Evolutionary conservation across 495 filamentous ascomycete genomes (phyloP), one percentile per base, ranked within the genome.

Genomic region (Parathielavia hyrcaniae): DNA sequence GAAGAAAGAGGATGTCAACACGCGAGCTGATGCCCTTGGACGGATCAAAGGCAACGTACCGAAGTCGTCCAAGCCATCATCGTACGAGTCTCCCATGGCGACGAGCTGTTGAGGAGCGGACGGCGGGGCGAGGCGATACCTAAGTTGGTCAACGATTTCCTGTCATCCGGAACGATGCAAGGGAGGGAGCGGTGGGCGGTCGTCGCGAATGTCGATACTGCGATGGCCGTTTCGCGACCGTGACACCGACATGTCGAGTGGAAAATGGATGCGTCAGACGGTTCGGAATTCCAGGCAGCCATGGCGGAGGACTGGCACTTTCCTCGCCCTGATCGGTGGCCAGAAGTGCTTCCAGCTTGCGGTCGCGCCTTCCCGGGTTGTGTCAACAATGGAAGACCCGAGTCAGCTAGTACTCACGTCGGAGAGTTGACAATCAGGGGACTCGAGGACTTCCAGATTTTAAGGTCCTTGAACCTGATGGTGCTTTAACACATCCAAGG

Each of bases 1-100:
- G 22, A 1, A 57, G 48, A 1, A 30, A 30, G 2, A 30, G 2
- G 26, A 17, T 6, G 32, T 50, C 22, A 50, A 32, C 9, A 38
- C 14, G 4, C 14, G 36, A 1, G 34, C 5, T 2, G 1, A 22
- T 8, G 14, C 3, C n/a, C 0, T n/a, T 30, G 5, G 19, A n/a
- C 19, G 1, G 36, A 22, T n/a, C n/a, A 1, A 8, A 34, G 8
- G 10, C 50, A 34, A 52, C 20, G 44, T 57, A 73, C 71, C 70
- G 44, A 73, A 73, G 44, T 73, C 64, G 39, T 74, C 71, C 9
- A 71, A 53, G 0, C 56, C 64, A 26, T 54, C 44, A 17, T 62
- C 57, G 48, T 52, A 54, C 0, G 22, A 34, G 41, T 23, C 20
- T 16, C 22, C 50, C 57, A 59, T 59, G 44, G 22, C 11, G 19